phyloP scores from a whole-genome alignment of 148 eudicot genomes.

The Amaranthus hypochondriacus region DNA sequence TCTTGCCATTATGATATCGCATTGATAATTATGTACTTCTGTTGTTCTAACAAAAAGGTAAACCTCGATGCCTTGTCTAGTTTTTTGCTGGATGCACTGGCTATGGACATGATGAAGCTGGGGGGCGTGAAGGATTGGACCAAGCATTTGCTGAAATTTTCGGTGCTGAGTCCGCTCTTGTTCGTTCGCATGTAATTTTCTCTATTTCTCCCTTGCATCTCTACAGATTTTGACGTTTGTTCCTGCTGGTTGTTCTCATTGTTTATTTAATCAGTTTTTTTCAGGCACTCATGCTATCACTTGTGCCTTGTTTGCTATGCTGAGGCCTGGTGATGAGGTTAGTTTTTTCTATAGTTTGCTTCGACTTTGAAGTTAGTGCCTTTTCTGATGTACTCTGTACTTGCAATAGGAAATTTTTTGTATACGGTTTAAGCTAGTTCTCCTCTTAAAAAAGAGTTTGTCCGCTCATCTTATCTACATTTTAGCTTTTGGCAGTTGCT shows the following conservation, averaged over 20 bases:
- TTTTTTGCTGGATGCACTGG: constrained; percentile 97
- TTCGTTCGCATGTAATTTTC: constrained; percentile 71
- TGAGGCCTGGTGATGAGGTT: constrained; percentile 95
- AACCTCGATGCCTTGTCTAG: constrained; percentile 29
- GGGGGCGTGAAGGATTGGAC: constrained; percentile 95
- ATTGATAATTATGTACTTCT: not conserved
- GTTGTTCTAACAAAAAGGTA: not conserved
- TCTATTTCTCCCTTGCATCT: not conserved
- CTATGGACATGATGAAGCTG: constrained; percentile 96
- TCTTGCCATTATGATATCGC: not conserved
- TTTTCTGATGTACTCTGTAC: constrained; percentile 4
- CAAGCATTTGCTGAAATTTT: constrained; percentile 84
- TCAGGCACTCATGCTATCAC: constrained; percentile 99
- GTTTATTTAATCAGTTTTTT: constrained; percentile 60
- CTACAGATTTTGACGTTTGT: too few relatives aligned
- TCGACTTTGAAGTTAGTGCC: not conserved
- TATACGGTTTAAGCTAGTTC: not conserved
- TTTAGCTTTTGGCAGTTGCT: constrained; percentile 96
- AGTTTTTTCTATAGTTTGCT: constrained; percentile 14
- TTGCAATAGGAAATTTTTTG: not conserved
- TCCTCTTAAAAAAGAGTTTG: not conserved
- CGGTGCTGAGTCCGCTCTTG: constrained; percentile 96
- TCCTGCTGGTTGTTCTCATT: constrained; percentile 8
- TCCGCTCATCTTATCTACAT: constrained; percentile 24
- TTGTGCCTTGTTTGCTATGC: constrained; percentile 90